Percentiles rank a stretch among this genome's conserved stretches.
Evolutionary conservation across 805 yeast genomes (phyloP).

Genomic region (Zygosaccharomyces bailii): DNA sequence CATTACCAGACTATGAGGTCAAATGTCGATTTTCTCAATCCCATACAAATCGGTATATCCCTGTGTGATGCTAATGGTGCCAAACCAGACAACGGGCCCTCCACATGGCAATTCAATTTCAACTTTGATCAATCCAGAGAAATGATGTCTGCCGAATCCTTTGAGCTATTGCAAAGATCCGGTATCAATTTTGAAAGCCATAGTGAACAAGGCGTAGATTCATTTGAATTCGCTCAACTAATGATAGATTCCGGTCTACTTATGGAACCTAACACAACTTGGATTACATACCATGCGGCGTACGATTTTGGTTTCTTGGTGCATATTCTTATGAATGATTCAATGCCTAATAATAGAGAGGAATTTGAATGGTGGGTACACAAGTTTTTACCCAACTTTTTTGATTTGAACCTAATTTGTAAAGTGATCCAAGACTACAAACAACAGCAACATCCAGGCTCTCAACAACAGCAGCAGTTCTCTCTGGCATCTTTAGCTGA

Average conservation of each 20-base stretch:
- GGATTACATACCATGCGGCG: constrained; percentile 93
- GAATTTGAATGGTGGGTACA: constrained; percentile 71
- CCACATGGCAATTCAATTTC: constrained; percentile 97
- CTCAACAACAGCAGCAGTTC: constrained; percentile 24
- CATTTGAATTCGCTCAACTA: constrained; percentile 75
- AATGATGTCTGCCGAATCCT: constrained; percentile 84
- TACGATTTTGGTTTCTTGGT: constrained; percentile 90
- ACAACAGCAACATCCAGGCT: constrained; percentile 21
- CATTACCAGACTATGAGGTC: constrained; percentile 94
- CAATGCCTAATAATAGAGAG: constrained; percentile 75
- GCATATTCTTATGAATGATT: constrained; percentile 67
- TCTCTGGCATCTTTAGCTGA: constrained; percentile 61
- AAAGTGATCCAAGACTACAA: constrained; percentile 33
- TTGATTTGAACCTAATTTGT: constrained; percentile 67
- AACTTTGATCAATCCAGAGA: constrained; percentile 69
- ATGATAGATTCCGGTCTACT: constrained; percentile 83
- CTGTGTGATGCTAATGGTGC: constrained; percentile 66
- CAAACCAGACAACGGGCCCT: constrained; percentile 60
- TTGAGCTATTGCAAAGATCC: constrained; percentile 72
- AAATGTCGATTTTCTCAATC: constrained; percentile 80
- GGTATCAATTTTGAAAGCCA: constrained; percentile 80
- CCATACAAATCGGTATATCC: constrained; percentile 83
- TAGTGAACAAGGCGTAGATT: constrained; percentile 72
- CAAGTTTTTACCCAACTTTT: constrained; percentile 74
- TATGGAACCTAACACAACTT: constrained; percentile 59